A percentile compares a stretch with the other conserved stretches of the same genome.
phyloP scores from a whole-genome alignment of 305 asterid species.

The Striga hermonthica region DNA sequence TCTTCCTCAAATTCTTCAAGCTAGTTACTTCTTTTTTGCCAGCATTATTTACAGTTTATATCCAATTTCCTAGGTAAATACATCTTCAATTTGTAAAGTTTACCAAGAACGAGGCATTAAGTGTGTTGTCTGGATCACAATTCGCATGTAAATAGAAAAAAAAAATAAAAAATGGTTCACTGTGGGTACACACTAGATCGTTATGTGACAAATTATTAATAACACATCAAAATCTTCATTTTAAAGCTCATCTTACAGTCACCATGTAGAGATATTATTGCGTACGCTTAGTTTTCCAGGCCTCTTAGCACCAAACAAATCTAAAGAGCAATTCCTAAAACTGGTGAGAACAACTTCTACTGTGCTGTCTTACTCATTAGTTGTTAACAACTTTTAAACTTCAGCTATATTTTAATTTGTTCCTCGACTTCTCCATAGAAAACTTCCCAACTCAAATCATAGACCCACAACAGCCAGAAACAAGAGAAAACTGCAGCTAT shows the following conservation, averaged over 20 bases:
- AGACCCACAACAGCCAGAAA: neutral
- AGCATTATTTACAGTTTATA: neutral
- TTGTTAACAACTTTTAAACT: neutral
- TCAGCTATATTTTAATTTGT: neutral
- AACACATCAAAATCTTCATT: no score
- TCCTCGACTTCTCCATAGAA: neutral
- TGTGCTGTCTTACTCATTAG: neutral
- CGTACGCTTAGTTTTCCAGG: no score
- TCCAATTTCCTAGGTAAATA: neutral
- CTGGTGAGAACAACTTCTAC: neutral
- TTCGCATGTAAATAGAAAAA: neutral
- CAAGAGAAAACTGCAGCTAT: no score
- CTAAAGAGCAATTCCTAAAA: no score
- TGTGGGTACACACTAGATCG: neutral
- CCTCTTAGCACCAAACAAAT: no score
- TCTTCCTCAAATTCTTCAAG: slow-evolving; percentile 1
- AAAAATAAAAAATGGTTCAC: neutral
- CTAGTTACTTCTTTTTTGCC: neutral
- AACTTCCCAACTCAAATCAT: neutral
- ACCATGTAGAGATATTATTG: no score
- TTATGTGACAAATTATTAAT: neutral
- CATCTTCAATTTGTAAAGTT: neutral
- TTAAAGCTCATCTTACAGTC: no score
- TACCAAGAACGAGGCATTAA: neutral
- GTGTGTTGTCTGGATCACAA: neutral